Conservation (phyloP, 2,329 filamentous ascomycete species). For the Magnaporthiopsis rhizophila region DNA sequence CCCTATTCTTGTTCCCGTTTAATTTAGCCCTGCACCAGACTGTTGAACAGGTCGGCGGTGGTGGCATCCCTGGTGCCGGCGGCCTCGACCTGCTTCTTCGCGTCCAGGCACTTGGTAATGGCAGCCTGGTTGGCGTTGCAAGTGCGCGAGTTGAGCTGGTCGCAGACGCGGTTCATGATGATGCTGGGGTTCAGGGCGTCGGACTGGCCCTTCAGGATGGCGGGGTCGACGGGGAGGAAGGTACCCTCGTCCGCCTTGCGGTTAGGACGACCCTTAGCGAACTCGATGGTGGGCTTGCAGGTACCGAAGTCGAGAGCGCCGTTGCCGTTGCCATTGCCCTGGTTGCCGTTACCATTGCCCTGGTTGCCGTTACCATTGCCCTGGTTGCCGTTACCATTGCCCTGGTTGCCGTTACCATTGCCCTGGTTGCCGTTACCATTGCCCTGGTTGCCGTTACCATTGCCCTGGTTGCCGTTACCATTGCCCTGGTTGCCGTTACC, state of each 20-base stretch:
- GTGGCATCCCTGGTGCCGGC: constrained; percentile 26
- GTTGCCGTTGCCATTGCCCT: background rate
- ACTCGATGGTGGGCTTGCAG: constrained; percentile 51
- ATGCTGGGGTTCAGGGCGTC: constrained; percentile 66
- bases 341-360: background rate
- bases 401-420: background rate
- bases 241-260: constrained; percentile 53
- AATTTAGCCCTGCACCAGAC: constrained; percentile 15
- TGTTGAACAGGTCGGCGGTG: constrained; percentile 34
- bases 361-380: no score
- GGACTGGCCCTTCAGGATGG: constrained; percentile 53
- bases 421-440: background rate
- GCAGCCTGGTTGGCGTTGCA: constrained; percentile 56
- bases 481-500: background rate
- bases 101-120: constrained; percentile 39
- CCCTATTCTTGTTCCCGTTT: background rate
- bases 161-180: constrained; percentile 65
- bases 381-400: background rate
- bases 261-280: constrained; percentile 47
- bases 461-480: background rate
- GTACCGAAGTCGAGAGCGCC: constrained; percentile 32
- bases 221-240: constrained; percentile 58
- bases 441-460: constrained; percentile 2
- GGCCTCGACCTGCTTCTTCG: constrained; percentile 32
- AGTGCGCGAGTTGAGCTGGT: constrained; percentile 55